Base-by-base conservation (phyloP, 768 basidiomycete genomes). In the Termitomyces eurrhizus region DNA sequence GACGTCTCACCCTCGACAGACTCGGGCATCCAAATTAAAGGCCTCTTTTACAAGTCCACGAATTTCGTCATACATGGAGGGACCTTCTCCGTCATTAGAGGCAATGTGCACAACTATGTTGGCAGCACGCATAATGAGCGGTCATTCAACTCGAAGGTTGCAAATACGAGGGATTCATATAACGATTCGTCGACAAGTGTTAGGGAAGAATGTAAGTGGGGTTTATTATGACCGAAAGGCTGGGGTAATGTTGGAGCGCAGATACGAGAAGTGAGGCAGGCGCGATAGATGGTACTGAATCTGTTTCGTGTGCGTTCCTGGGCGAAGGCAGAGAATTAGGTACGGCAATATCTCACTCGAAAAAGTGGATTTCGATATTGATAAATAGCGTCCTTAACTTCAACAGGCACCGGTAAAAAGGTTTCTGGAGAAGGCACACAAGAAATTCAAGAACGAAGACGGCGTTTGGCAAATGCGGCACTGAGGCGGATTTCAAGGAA, bases 61-160 rank as follows among this genome's bases (percentile, higher is more conserved):
- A n/a, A 49, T 14, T 8, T 49, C 11, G 24, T 18, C 1, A 41
- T 57, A 6, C 5, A 48, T 36, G 56, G 56, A 12, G 56, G 56
- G 24, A 48, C 32, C 16, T 57, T 24, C 26, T 36, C 46, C 14
- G n/a, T 21, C 46, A 11, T 57, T 24, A 46, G n/a, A 16, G 56
- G 56, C 1, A 12, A 33, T 13, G 7, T 49, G 12, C 8, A 49
- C 3, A 39, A 26, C 3, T 57, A 57, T 11, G 16, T 33, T 16
- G 44, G 21, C 4, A 57, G 56, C n/a, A 26, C 24, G 8, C 56
- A 57, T 37, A 57, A 57, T 29, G 56, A 57, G 33, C 32, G 56
- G 1, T 57, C 56, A 3, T 6, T 14, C 9, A 57, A 57, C 32
- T 46, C 45, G 36, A 57, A n/a, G 16, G n/a, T 48, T 2, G 16